Conservation (phyloP, 108 stramenopile genomes). For the Pseudonitzschia delicatissima region DNA sequence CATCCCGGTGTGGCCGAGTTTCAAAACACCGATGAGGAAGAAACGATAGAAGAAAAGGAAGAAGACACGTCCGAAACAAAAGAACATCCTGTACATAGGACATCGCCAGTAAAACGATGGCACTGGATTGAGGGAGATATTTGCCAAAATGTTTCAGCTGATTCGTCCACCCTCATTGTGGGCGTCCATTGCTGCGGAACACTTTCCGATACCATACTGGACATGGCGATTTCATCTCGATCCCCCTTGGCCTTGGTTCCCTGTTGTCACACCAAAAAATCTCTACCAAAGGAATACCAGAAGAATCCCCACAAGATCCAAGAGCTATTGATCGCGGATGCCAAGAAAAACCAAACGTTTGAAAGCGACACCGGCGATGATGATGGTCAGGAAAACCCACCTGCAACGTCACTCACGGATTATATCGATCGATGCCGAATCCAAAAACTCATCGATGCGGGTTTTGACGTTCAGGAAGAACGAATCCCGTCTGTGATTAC, state of each 20-base stretch:
- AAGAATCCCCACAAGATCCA: not conserved
- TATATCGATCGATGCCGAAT: constrained; percentile 46
- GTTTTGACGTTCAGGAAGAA: constrained; percentile 37
- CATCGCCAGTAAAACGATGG: constrained; percentile 26
- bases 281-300: constrained; percentile 3
- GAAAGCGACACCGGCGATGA: not conserved
- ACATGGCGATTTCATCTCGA: constrained; percentile 32
- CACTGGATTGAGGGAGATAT: constrained; percentile 58
- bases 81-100: not conserved
- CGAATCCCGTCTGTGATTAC: constrained; percentile 52
- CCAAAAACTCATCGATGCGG: constrained; percentile 40
- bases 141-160: constrained; percentile 41
- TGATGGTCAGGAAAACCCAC: not conserved
- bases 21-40: not conserved
- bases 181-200: constrained; percentile 60
- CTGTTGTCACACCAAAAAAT: constrained; percentile 49
- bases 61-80: not conserved
- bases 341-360: not conserved
- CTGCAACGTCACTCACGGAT: constrained; percentile 30
- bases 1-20: constrained; percentile 32
- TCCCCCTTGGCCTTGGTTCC: constrained; percentile 60
- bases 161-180: constrained; percentile 44
- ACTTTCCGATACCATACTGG: constrained; percentile 49
- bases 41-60: not conserved
- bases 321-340: not conserved